Conservation (phyloP, 805 yeast species). For the Priceomyces medius region DNA sequence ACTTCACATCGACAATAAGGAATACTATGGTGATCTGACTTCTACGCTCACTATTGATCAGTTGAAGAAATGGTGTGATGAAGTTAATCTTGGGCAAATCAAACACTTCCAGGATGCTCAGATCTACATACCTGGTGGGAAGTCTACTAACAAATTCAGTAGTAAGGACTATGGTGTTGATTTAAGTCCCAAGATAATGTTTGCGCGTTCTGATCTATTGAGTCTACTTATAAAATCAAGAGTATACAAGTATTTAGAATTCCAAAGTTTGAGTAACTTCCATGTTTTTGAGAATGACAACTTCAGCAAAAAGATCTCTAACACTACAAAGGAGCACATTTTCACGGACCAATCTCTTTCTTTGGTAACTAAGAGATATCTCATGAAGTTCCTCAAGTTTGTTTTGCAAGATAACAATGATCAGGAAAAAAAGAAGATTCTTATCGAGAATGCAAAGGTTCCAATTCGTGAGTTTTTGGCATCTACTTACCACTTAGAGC, state of each 20-base stretch:
- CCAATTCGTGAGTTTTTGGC: constrained; percentile 61
- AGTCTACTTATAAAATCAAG: constrained; percentile 77
- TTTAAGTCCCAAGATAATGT: constrained; percentile 79
- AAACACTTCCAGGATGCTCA: constrained; percentile 66
- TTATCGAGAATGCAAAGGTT: constrained; percentile 54
- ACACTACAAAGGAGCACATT: constrained; percentile 83
- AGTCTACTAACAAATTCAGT: constrained; percentile 48
- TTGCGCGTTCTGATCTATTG: constrained; percentile 86
- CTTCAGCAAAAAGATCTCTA: constrained; percentile 75
- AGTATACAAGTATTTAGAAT: constrained; percentile 88
- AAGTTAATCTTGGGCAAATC: constrained; percentile 52
- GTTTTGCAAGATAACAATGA: constrained; percentile 59
- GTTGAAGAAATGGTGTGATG: constrained; percentile 75
- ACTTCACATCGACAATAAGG: constrained; percentile 80
- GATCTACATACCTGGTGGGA: constrained; percentile 67
- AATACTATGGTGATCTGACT: constrained; percentile 84
- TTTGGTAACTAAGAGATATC: constrained; percentile 70
- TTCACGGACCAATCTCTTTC: constrained; percentile 83
- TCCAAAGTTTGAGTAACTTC: constrained; percentile 82
- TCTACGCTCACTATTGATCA: constrained; percentile 89
- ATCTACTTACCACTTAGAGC: constrained; percentile 66
- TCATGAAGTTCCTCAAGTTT: constrained; percentile 91
- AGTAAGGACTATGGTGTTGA: constrained; percentile 85
- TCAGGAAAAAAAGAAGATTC: constrained; percentile 55
- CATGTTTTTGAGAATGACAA: constrained; percentile 93